Conservation (phyloP, 2,329 filamentous ascomycete species). For the Venturia asperata region DNA sequence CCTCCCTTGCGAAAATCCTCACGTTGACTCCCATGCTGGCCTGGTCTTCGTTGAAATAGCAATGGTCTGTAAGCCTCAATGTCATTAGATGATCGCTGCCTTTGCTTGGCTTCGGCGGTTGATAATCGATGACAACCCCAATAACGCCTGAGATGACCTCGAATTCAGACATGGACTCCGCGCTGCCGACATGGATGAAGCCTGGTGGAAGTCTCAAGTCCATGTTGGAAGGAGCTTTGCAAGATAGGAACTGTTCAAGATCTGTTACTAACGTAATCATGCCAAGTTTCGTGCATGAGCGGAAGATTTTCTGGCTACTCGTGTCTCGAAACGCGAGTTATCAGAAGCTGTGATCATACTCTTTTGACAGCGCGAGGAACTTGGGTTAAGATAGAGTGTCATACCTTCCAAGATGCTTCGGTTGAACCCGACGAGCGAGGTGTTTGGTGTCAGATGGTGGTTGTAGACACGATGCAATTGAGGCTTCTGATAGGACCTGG, state of each 20-base stretch:
- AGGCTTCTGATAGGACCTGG: background rate
- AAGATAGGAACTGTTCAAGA: background rate
- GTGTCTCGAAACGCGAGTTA: no score
- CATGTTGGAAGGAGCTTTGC: constrained; percentile 20
- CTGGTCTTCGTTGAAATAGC: constrained; percentile 21
- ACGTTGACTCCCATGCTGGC: constrained; percentile 23
- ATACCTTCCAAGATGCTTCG: background rate
- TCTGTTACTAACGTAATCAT: background rate
- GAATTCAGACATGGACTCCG: constrained; percentile 29
- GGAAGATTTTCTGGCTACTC: background rate
- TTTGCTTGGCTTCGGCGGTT: constrained; percentile 45
- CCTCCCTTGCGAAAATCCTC: constrained; percentile 25
- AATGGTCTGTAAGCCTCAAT: constrained; percentile 35
- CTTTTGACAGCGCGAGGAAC: no score
- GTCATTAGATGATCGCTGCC: constrained; percentile 37
- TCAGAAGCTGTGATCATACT: background rate
- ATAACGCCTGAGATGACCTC: constrained; percentile 49
- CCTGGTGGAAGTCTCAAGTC: constrained; percentile 31
- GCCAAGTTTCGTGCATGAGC: background rate
- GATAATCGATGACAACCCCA: constrained; percentile 62
- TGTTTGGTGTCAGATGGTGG: background rate
- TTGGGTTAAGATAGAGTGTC: background rate
- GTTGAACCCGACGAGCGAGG: background rate
- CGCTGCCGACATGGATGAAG: constrained; percentile 44
- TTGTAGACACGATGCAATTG: background rate